A percentile compares a stretch with the other conserved stretches of the same genome.
phyloP scores from a whole-genome alignment of 768 basidiomycete species.

The Tylopilus vinaceipallidus region DNA sequence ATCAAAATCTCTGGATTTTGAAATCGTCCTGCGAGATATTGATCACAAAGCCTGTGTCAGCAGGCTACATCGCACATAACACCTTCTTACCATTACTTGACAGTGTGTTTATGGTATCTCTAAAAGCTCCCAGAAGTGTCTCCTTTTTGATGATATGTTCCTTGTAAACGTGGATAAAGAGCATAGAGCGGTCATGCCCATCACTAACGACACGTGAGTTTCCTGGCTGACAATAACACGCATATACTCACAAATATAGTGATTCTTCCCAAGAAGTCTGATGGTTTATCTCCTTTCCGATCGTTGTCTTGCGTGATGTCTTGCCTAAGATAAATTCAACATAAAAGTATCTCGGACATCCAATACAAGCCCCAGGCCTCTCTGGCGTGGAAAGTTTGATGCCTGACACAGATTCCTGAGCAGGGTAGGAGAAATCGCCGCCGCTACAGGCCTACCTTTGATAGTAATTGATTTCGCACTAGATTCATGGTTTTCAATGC shows the following conservation, averaged over 20 bases:
- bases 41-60: background rate
- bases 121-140: background rate
- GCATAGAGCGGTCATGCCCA: background rate
- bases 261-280: background rate
- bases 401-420: background rate
- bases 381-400: background rate
- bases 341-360: background rate
- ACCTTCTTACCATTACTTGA: background rate
- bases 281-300: background rate
- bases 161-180: background rate
- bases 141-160: conserved; percentile 1
- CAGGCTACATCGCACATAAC: background rate
- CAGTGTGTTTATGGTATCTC: background rate
- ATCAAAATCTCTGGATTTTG: background rate
- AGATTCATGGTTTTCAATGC: too few species aligned
- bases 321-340: background rate
- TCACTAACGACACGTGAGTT: background rate
- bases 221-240: too few species aligned
- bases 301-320: background rate
- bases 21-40: background rate
- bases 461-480: too few species aligned
- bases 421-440: too few species aligned
- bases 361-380: background rate
- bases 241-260: conserved; percentile 13
- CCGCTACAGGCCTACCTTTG: too few species aligned